A percentile compares a stretch with the other conserved stretches of the same genome.
Conservation (phyloP, 2,329 filamentous ascomycete species). For the Ceratocystis ficicola region DNA sequence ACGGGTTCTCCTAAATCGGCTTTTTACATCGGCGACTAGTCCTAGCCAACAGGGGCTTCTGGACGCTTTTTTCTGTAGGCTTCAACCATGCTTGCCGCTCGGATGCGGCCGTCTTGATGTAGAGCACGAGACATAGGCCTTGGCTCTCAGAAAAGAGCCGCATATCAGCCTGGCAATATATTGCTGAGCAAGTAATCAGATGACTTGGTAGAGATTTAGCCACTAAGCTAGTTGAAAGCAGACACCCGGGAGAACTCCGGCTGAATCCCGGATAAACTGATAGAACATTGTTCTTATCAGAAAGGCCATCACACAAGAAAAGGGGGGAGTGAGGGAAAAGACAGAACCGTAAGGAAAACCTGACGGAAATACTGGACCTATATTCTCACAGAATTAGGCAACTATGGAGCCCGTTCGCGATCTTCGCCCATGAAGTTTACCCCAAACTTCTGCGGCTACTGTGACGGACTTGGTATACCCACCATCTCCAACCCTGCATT, state of each 20-base stretch:
- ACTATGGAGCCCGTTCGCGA: background rate
- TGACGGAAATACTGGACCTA: too few species aligned
- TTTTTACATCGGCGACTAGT: background rate
- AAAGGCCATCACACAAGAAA: too few species aligned
- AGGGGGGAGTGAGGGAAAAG: too few species aligned
- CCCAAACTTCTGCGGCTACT: background rate
- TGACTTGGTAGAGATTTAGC: too few species aligned
- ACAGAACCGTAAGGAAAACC: too few species aligned
- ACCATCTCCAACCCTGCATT: background rate
- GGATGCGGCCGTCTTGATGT: conserved; percentile 1
- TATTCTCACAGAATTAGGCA: background rate
- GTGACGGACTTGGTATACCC: background rate
- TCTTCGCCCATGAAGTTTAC: background rate
- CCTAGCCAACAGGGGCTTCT: background rate
- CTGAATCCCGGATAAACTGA: too few species aligned
- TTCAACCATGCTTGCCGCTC: background rate
- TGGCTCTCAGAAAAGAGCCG: background rate
- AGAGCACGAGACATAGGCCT: background rate
- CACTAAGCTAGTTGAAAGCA: too few species aligned
- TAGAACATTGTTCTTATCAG: too few species aligned
- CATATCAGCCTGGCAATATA: background rate
- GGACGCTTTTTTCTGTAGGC: background rate
- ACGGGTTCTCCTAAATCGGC: background rate
- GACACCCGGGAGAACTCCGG: too few species aligned
- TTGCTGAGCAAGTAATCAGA: background rate